Evolutionary conservation across 768 basidiomycete species (phyloP), one percentile per base, ranked within the genome.

Genomic region (Daedaleopsis sinensis): DNA sequence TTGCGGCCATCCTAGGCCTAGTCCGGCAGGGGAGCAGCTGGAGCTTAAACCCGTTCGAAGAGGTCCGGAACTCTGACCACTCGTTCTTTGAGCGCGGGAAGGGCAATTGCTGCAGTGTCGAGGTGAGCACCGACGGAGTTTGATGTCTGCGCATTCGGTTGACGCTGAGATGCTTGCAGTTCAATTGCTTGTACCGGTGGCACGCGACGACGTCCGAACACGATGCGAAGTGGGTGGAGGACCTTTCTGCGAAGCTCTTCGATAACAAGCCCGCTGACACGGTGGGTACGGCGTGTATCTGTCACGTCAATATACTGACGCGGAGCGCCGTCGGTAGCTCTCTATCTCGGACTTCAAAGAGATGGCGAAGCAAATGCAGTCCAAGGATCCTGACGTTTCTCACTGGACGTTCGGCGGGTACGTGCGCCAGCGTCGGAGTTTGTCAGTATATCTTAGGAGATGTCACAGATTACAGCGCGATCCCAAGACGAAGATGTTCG

Each of bases 141-240:
- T 18, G 27, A 5, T 42, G 42, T 1, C 9, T 12, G 12, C 48
- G n/a, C 27, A 13, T 4, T 39, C 6, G 19, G 18, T 57, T 21
- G 47, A 44, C 23, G 23, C 6, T 11, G 3, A 42, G 37, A 65
- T 54, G 16, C 47, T 3, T 50, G 11, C 42, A 91, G 88, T 94
- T 94, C 78, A 94, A 94, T 67, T 89, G 89, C 67, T 75, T 94
- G 57, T 94, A 94, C 73, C 84, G 90, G 80, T 85, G 93, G 93
- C 93, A 94, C 49, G 88, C 93, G 1, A 93, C 92, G 0, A 91
- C 89, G 0, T 91, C 89, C 47, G 66, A 69, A 16, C 79, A 82
- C 55, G 92, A 93, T 55, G 92, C 90, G 69, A 73, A 85, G 58
- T 93, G 90, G 90, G 83, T 87, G 3, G 68, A 74, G 38, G 32